Evolutionary conservation across 305 asterid genomes (phyloP), one percentile per base, ranked within the genome.

Genomic region (Fraxinus xanthoxyloides): DNA sequence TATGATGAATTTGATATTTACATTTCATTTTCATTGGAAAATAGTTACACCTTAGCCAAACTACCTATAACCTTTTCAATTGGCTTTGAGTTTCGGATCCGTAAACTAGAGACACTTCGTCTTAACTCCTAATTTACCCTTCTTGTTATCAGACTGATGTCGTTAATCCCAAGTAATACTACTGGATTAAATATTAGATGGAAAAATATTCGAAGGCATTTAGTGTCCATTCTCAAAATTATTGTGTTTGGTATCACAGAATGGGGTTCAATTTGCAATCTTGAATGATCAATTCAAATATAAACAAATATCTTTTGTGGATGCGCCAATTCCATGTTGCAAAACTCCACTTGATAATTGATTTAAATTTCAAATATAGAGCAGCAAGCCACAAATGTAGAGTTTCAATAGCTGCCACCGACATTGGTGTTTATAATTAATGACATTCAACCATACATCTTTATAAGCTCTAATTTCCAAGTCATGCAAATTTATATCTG

Each of bases 41-140:
- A 69, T 26, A 69, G 75, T 13, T 46, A 77, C 69, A 73, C 86
- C 78, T 63, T 46, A 75, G 82, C 34, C 65, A 63, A 85, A 67
- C 24, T 70, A 65, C 35, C 73, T 12, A 65, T 3, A 7, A 3
- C 17, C 31, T 23, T 61, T 61, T 61, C 72, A 61, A 61, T 61
- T 61, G 28, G 31, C 72, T 54, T 54, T 54, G 72, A 23, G 32
- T 61, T 61, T 61, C 72, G 34, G 72, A 23, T 23, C 23, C 6
- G 6, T 61, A 61, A 23, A 61, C 31, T 61, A 12, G 61, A 59
- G 72, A 61, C 17, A 23, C 15, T 61, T 54, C 19, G 26, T 19
- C 65, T 61, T 23, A 23, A 59, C 69, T 26, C 61, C 12, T 24
- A 36, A 2, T 24, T 65, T 79, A 26, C 31, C 36, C 26, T 8